Evolutionary conservation across 768 basidiomycete species (phyloP).

Genomic region (Naganishia friedmannii): DNA sequence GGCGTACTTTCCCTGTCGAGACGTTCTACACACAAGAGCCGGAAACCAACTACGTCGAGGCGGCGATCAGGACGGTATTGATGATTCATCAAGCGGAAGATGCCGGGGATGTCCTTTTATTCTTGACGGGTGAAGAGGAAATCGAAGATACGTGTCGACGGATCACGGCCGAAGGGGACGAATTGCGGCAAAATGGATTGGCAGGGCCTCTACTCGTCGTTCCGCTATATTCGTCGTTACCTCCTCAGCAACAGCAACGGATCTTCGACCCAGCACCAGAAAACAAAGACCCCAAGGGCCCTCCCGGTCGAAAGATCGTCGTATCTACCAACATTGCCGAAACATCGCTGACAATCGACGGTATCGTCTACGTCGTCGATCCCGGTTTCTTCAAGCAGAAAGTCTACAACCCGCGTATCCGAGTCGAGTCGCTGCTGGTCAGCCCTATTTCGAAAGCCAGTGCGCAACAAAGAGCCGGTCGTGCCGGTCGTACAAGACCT

Average conservation of each 20-base stretch:
- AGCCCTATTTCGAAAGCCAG: conserved; percentile 95
- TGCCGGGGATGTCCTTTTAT: conserved; percentile 84
- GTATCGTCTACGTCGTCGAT: conserved; percentile 98
- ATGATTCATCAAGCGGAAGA: conserved; percentile 97
- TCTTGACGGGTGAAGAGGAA: conserved; percentile 97
- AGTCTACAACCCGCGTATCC: conserved; percentile 94
- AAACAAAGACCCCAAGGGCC: conserved; percentile 62
- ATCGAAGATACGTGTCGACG: conserved; percentile 94
- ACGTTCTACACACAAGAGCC: conserved; percentile 67
- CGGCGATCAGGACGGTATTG: conserved; percentile 88
- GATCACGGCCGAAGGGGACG: conserved; percentile 86
- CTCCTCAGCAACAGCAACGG: conserved; percentile 88
- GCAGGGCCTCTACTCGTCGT: conserved; percentile 86
- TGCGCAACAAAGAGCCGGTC: conserved; percentile 91
- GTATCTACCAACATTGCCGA: conserved; percentile 97
- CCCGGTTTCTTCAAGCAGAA: conserved; percentile 98
- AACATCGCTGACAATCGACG: conserved; percentile 94
- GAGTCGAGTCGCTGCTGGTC: conserved; percentile 89
- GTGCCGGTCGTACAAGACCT: conserved; percentile 90
- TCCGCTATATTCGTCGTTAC: conserved; percentile 91
- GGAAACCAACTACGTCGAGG: conserved; percentile 93
- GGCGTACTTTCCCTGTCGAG: conserved; percentile 77
- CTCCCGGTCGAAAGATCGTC: conserved; percentile 88
- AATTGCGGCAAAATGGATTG: conserved; percentile 60
- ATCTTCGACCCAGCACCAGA: conserved; percentile 88